Percentiles rank a stretch among this genome's conserved stretches.
These are phyloP conservation scores for Ganoderma meredithae DNA, from an alignment of 1,284 basidiomycete genomes.

Conservation along the genomic window DNA sequence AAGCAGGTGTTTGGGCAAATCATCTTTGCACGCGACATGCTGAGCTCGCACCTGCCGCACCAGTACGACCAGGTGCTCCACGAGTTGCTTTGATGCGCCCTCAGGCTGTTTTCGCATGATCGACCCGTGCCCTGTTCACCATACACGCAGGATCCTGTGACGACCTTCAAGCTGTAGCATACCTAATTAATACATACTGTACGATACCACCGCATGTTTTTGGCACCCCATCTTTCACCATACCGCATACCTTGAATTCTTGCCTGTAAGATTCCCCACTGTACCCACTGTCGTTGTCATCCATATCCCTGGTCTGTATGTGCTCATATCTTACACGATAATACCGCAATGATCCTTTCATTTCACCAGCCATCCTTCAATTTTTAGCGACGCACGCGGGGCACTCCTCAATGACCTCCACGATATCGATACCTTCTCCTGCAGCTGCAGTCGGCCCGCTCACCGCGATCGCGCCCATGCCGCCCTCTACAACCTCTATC, in stretches of 20 bases:
- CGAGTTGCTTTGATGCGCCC: constrained; percentile 49
- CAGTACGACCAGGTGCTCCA: constrained; percentile 62
- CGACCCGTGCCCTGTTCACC: not conserved
- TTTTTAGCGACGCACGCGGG: constrained; percentile 32
- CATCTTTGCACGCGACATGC: constrained; percentile 82
- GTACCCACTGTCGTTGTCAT: not conserved
- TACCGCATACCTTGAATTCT: constrained; percentile 12
- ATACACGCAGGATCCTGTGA: constrained; percentile 1
- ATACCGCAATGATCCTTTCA: not conserved
- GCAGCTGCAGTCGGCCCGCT: constrained; percentile 43
- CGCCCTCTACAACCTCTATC: constrained; percentile 44
- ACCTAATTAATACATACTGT: constrained; percentile 18
- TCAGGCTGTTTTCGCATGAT: not conserved
- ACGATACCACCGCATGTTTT: constrained; percentile 23
- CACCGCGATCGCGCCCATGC: constrained; percentile 46
- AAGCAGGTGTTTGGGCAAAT: constrained; percentile 83
- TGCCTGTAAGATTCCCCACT: not conserved
- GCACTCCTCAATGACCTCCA: constrained; percentile 43
- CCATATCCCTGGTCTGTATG: constrained; percentile 2
- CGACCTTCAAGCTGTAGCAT: constrained; percentile 28
- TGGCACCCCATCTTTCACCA: not conserved
- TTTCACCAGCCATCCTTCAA: not conserved
- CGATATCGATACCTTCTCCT: constrained; percentile 45
- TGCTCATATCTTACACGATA: constrained; percentile 7
- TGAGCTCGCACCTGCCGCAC: constrained; percentile 61